These are phyloP conservation scores for Pseudozyma tsukubaensis DNA, from an alignment of 1,284 basidiomycete species.

Conservation along the genomic window DNA sequence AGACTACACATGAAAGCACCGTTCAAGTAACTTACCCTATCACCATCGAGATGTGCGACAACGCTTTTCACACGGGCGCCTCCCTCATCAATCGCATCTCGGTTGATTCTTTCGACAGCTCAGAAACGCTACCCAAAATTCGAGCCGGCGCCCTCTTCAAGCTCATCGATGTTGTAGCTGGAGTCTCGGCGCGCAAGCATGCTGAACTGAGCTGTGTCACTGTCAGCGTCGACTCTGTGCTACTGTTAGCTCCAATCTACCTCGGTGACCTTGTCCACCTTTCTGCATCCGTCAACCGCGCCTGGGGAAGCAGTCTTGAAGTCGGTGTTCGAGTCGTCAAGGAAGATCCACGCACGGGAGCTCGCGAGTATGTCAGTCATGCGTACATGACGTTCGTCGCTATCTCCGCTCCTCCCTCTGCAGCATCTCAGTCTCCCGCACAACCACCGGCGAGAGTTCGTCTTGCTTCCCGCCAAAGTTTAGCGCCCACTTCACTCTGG, in stretches of 20 bases:
- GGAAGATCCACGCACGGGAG: constrained; percentile 58
- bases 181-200: constrained; percentile 69
- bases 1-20: constrained; percentile 48
- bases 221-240: constrained; percentile 67
- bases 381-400: constrained; percentile 70
- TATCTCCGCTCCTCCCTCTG: constrained; percentile 10
- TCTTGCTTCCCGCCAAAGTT: constrained; percentile 44
- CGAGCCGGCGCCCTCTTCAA: constrained; percentile 69
- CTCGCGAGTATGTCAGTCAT: constrained; percentile 67
- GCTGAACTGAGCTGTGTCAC: constrained; percentile 68
- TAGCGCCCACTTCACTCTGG: constrained; percentile 22
- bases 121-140: constrained; percentile 37
- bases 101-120: constrained; percentile 3
- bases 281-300: constrained; percentile 68
- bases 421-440: constrained; percentile 10
- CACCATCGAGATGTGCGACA: constrained; percentile 56
- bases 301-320: constrained; percentile 69
- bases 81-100: constrained; percentile 10
- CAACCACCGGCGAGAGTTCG: constrained; percentile 43
- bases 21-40: constrained; percentile 56
- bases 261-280: constrained; percentile 64
- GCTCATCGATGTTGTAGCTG: constrained; percentile 69
- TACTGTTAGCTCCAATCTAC: constrained; percentile 63
- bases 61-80: constrained; percentile 27
- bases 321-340: constrained; percentile 69